These are phyloP conservation scores for Wickerhamomyces chambardii DNA, from an alignment of 805 yeast genomes.

Conservation along the genomic window DNA sequence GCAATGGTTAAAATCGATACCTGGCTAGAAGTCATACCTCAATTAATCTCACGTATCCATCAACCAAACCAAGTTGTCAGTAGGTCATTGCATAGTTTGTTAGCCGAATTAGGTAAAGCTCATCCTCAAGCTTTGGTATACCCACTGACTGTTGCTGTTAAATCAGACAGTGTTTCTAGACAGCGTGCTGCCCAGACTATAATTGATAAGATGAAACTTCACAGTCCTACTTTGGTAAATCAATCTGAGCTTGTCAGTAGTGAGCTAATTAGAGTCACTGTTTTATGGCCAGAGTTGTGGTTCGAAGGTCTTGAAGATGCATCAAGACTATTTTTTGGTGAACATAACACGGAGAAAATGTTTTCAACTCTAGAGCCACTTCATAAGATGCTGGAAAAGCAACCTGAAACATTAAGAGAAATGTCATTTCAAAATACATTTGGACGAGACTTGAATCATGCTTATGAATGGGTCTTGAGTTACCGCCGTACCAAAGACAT, in stretches of 20 bases:
- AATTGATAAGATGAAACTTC: constrained; percentile 85
- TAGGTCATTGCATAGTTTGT: constrained; percentile 64
- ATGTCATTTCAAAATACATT: constrained; percentile 88
- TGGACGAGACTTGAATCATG: constrained; percentile 88
- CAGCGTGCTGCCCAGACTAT: constrained; percentile 89
- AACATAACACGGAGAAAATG: constrained; percentile 92
- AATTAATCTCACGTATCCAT: constrained; percentile 90
- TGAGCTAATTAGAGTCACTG: constrained; percentile 91
- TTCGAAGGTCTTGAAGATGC: constrained; percentile 97
- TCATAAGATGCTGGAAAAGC: constrained; percentile 74
- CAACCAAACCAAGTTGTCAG: constrained; percentile 87
- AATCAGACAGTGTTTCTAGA: constrained; percentile 83
- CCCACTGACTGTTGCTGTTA: constrained; percentile 92
- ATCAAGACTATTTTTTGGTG: constrained; percentile 86
- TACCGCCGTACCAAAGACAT: constrained; percentile 80
- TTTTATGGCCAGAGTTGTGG: constrained; percentile 97
- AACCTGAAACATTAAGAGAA: constrained; percentile 91
- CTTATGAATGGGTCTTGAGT: constrained; percentile 87
- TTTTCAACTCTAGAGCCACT: constrained; percentile 83
- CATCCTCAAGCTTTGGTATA: constrained; percentile 97
- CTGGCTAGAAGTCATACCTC: constrained; percentile 95
- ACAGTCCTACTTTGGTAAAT: constrained; percentile 75
- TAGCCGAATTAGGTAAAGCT: constrained; percentile 84
- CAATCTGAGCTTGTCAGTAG: constrained; percentile 93
- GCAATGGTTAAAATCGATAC: constrained; percentile 82